Conservation (phyloP, 2,329 filamentous ascomycete genomes). For the Leptographium lundbergii region DNA sequence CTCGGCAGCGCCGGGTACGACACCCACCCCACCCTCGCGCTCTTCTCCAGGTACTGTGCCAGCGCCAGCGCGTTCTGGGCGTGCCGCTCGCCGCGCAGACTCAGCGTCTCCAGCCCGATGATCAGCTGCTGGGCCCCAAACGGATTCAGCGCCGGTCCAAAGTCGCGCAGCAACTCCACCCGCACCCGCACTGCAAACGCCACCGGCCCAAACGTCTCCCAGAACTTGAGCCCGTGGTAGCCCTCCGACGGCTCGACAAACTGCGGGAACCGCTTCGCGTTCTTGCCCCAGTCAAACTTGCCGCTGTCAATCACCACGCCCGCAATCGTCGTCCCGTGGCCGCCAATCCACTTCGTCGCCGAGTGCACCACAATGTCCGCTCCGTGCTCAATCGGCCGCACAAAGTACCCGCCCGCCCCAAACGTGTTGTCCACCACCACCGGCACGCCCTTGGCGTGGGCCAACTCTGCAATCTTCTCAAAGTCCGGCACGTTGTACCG, state of each 20-base stretch:
- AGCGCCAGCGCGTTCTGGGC: slow-evolving; percentile 71
- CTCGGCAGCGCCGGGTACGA: slow-evolving; percentile 80
- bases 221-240: slow-evolving; percentile 91
- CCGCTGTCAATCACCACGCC: slow-evolving; percentile 79
- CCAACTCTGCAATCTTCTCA: slow-evolving; percentile 70
- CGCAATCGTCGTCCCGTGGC: slow-evolving; percentile 84
- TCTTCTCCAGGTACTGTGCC: slow-evolving; percentile 72
- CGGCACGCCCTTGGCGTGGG: slow-evolving; percentile 55
- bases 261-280: slow-evolving; percentile 78
- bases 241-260: slow-evolving; percentile 80
- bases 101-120: slow-evolving; percentile 80
- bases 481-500: slow-evolving; percentile 88
- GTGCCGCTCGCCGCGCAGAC: slow-evolving; percentile 74
- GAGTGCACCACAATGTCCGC: slow-evolving; percentile 92
- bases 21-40: slow-evolving; percentile 80
- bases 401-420: slow-evolving; percentile 81
- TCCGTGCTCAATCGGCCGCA: slow-evolving; percentile 76
- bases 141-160: slow-evolving; percentile 73
- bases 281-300: slow-evolving; percentile 86
- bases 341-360: slow-evolving; percentile 94
- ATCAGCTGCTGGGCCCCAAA: slow-evolving; percentile 89
- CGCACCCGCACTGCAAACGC: slow-evolving; percentile 76
- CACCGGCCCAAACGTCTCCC: slow-evolving; percentile 75
- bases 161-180: slow-evolving; percentile 80
- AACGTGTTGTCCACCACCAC: slow-evolving; percentile 86